Conservation (phyloP, 345 rosid species). For the Stellera chamaejasme region DNA sequence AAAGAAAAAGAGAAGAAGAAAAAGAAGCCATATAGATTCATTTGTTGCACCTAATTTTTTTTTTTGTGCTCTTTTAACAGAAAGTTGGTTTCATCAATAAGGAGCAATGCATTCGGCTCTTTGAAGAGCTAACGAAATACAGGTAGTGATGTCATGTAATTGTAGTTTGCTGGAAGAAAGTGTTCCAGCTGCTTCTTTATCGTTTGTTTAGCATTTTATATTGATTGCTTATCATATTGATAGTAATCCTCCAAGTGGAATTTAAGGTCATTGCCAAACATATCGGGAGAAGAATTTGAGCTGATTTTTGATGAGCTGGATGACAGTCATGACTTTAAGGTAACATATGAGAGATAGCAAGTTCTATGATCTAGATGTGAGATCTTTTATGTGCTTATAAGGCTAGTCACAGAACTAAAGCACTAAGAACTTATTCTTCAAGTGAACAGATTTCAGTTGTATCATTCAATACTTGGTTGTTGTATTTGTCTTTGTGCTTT, state of each 20-base stretch:
- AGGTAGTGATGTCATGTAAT: slow-evolving; percentile 37
- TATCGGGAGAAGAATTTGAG: slow-evolving; percentile 73
- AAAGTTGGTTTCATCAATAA: slow-evolving; percentile 49
- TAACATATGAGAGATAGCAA: slow-evolving; percentile 14
- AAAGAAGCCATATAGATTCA: no score
- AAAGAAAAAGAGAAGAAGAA: no score
- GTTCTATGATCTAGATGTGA: neutral
- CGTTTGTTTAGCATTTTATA: slow-evolving; percentile 1
- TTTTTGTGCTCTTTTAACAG: slow-evolving; percentile 31
- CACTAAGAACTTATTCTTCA: no score
- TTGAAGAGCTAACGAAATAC: slow-evolving; percentile 77
- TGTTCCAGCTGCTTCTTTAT: no score
- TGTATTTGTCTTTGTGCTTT: no score
- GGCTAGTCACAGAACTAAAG: no score
- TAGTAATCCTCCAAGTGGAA: slow-evolving; percentile 8
- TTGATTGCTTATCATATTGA: slow-evolving; percentile 4
- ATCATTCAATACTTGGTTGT: no score
- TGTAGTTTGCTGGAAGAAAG: slow-evolving; percentile 3
- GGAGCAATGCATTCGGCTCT: slow-evolving; percentile 69
- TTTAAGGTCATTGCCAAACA: slow-evolving; percentile 79
- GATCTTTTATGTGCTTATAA: no score
- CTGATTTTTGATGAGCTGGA: slow-evolving; percentile 88
- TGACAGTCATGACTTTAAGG: slow-evolving; percentile 91
- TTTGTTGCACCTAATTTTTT: slow-evolving; percentile 5
- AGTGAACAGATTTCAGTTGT: no score